Evolutionary conservation across 257 asterid genomes (phyloP).

Genomic region (Lycium barbarum): DNA sequence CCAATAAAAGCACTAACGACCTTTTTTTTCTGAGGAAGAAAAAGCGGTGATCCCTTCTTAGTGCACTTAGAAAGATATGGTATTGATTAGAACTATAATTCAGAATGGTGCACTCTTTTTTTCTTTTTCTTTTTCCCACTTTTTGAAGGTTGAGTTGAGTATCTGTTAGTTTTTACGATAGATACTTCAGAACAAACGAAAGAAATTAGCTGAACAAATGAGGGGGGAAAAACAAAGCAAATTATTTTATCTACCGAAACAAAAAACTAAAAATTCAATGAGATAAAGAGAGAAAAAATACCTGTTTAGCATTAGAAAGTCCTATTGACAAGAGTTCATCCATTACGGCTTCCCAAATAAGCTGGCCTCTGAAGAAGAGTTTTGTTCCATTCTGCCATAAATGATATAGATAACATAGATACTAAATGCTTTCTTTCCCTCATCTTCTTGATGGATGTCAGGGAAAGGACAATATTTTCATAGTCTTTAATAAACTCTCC

Average conservation of each 20-base stretch:
- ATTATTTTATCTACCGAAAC: constrained; percentile 14
- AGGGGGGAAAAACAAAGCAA: background rate
- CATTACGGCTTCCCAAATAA: constrained; percentile 83
- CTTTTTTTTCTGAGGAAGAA: background rate
- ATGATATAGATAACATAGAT: constrained; percentile 33
- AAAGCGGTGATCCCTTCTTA: background rate
- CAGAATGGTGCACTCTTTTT: background rate
- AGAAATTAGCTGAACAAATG: background rate
- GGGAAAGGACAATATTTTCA: constrained; percentile 29
- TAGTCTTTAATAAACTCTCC: constrained; percentile 20
- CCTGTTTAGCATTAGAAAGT: constrained; percentile 80
- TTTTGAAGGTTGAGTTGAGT: background rate
- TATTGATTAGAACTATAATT: constrained; percentile 3
- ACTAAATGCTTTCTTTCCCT: constrained; percentile 35
- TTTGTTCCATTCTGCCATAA: constrained; percentile 66
- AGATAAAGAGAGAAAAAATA: constrained; percentile 30
- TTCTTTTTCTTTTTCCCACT: background rate
- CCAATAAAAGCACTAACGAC: background rate
- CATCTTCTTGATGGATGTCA: constrained; percentile 26
- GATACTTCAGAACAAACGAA: background rate
- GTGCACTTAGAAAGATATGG: background rate
- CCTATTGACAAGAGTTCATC: constrained; percentile 76
- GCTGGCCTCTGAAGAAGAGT: constrained; percentile 89
- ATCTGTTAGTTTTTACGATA: background rate
- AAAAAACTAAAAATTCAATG: constrained; percentile 7